Conservation (phyloP, 2,329 filamentous ascomycete genomes). For the Sporothrix luriei region DNA sequence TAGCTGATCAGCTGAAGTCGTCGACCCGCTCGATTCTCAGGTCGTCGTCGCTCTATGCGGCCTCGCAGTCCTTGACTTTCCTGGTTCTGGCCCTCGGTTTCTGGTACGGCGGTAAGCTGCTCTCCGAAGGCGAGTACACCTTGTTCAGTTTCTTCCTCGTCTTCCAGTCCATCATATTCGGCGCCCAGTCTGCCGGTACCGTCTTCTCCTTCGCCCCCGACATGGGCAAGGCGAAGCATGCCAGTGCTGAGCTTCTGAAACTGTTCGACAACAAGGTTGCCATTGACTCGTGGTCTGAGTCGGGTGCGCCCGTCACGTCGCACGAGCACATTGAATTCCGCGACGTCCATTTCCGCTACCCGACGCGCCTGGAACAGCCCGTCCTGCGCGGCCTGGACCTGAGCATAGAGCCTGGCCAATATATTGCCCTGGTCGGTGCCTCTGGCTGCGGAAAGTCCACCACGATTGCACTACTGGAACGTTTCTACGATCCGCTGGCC, state of each 20-base stretch:
- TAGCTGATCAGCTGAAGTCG: constrained; percentile 66
- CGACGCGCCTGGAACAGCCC: constrained; percentile 86
- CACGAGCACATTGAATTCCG: constrained; percentile 83
- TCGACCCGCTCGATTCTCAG: constrained; percentile 74
- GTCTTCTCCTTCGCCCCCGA: constrained; percentile 90
- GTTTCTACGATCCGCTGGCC: constrained; percentile 87
- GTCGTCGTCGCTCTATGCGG: constrained; percentile 78
- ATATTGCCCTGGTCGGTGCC: constrained; percentile 88
- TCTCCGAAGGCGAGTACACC: constrained; percentile 69
- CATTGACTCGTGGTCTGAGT: constrained; percentile 79
- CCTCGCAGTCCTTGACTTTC: constrained; percentile 82
- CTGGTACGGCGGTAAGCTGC: constrained; percentile 84
- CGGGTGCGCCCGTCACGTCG: constrained; percentile 63
- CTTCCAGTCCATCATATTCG: constrained; percentile 85
- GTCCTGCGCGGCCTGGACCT: constrained; percentile 84
- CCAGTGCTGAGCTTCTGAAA: constrained; percentile 75
- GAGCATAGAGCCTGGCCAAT: constrained; percentile 73
- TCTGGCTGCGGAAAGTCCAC: constrained; percentile 94
- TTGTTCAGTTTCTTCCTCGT: constrained; percentile 91
- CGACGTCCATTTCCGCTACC: constrained; percentile 92
- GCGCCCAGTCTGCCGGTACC: constrained; percentile 85
- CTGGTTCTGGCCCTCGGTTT: constrained; percentile 84
- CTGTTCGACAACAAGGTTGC: constrained; percentile 80
- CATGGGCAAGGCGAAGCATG: constrained; percentile 89
- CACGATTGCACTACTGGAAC: constrained; percentile 85